A percentile compares a stretch with the other conserved stretches of the same genome.
Evolutionary conservation across 73 alveolate species (phyloP).

Genomic region (Tetrahymena elliotti): DNA sequence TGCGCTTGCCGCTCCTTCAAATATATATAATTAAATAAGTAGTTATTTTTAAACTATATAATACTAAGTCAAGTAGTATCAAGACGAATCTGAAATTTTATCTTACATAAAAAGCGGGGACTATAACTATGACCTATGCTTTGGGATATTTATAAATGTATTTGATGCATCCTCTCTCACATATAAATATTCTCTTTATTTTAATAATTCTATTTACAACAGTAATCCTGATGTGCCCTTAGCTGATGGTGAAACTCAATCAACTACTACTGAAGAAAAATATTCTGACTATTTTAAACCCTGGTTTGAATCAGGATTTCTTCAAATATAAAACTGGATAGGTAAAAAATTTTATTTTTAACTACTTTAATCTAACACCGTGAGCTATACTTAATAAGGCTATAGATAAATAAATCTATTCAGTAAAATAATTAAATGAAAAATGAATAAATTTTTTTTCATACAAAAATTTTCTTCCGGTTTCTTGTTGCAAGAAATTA

Average conservation of each 20-base stretch:
- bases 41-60: neutral
- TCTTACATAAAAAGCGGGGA: neutral
- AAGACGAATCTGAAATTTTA: neutral
- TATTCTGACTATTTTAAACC: neutral
- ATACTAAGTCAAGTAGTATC: neutral
- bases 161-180: neutral
- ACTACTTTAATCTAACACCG: too few species aligned
- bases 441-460: too few species aligned
- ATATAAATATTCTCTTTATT: neutral
- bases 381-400: too few species aligned
- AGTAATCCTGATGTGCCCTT: neutral
- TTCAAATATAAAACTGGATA: neutral
- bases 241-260: neutral
- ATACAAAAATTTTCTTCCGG: too few species aligned
- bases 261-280: neutral
- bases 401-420: too few species aligned
- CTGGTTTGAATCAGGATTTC: neutral
- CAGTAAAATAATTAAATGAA: too few species aligned
- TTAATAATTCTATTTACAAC: neutral
- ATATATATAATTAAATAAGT: neutral
- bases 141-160: neutral
- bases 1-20: neutral
- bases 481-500: too few species aligned
- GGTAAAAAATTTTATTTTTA: neutral
- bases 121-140: neutral